Evolutionary conservation across 371 early-diverging fungal genomes (phyloP).

Genomic region (Rhizopus delemar): DNA sequence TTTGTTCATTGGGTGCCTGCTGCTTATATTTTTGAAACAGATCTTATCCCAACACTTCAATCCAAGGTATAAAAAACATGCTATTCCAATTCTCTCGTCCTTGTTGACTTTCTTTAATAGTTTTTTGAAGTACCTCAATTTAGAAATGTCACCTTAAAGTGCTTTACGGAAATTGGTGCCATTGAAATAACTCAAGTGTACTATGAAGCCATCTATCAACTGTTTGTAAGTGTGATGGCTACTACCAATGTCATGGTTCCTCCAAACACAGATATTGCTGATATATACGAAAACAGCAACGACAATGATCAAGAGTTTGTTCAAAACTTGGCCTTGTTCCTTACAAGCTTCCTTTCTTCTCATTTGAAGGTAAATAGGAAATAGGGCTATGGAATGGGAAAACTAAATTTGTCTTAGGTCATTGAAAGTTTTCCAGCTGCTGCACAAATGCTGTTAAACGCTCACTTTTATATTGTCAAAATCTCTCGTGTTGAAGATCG

Average conservation of each 20-base stretch:
- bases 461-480: slow-evolving; percentile 86
- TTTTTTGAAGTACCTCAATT: slow-evolving; percentile 84
- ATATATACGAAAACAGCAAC: slow-evolving; percentile 79
- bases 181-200: slow-evolving; percentile 77
- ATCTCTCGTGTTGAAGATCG: slow-evolving; percentile 92
- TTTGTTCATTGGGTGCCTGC: slow-evolving; percentile 98
- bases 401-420: slow-evolving; percentile 3
- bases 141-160: slow-evolving; percentile 92
- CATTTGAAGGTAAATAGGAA: slow-evolving; percentile 74
- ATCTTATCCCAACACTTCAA: slow-evolving; percentile 84
- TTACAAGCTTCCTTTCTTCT: slow-evolving; percentile 79
- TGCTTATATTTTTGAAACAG: slow-evolving; percentile 95
- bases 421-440: slow-evolving; percentile 60
- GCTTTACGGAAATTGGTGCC: slow-evolving; percentile 92
- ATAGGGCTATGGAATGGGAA: neutral
- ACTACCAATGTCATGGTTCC: slow-evolving; percentile 73
- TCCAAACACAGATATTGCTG: slow-evolving; percentile 52
- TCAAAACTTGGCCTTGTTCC: slow-evolving; percentile 55
- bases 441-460: slow-evolving; percentile 72
- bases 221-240: slow-evolving; percentile 81
- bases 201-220: slow-evolving; percentile 76
- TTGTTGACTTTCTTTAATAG: slow-evolving; percentile 30
- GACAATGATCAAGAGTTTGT: slow-evolving; percentile 88
- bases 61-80: slow-evolving; percentile 63
- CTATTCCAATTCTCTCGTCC: neutral